These are phyloP conservation scores for Lentinula raphanica DNA, from an alignment of 768 basidiomycete genomes.

Conservation along the genomic window DNA sequence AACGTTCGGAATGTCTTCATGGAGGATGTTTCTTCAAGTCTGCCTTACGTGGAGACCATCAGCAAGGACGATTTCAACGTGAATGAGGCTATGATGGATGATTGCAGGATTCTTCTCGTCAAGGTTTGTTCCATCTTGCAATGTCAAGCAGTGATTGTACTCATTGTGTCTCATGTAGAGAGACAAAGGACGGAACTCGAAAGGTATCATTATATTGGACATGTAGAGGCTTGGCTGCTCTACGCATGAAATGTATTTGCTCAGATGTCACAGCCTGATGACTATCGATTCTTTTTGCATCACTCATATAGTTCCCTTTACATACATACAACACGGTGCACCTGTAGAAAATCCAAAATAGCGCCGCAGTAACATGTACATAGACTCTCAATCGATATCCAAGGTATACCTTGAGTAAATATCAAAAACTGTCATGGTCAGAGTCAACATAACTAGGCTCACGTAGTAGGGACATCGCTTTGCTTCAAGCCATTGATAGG, in stretches of 20 bases:
- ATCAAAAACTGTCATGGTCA: background rate
- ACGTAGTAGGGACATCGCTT: constrained; percentile 30
- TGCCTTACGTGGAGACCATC: constrained; percentile 48
- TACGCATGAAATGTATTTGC: background rate
- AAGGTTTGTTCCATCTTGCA: constrained; percentile 26
- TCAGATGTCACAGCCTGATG: too few species aligned
- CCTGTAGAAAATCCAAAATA: too few species aligned
- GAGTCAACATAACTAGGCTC: constrained; percentile 8
- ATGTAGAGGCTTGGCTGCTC: constrained; percentile 25
- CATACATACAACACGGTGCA: too few species aligned
- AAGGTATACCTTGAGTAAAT: background rate
- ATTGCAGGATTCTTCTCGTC: constrained; percentile 41
- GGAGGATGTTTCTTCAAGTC: constrained; percentile 39
- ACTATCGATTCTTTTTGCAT: too few species aligned
- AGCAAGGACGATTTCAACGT: constrained; percentile 44
- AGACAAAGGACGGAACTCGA: constrained; percentile 29
- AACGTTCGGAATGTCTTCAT: constrained; percentile 41
- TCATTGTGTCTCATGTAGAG: constrained; percentile 25
- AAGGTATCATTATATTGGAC: constrained; percentile 39
- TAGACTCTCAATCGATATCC: background rate
- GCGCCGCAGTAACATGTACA: background rate
- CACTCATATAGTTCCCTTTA: too few species aligned
- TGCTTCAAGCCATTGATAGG: constrained; percentile 31
- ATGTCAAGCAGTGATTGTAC: background rate
- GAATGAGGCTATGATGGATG: constrained; percentile 57